Evolutionary conservation across 345 rosid genomes (phyloP), one percentile per base, ranked within the genome.

Genomic region (Gossypium arboreum): DNA sequence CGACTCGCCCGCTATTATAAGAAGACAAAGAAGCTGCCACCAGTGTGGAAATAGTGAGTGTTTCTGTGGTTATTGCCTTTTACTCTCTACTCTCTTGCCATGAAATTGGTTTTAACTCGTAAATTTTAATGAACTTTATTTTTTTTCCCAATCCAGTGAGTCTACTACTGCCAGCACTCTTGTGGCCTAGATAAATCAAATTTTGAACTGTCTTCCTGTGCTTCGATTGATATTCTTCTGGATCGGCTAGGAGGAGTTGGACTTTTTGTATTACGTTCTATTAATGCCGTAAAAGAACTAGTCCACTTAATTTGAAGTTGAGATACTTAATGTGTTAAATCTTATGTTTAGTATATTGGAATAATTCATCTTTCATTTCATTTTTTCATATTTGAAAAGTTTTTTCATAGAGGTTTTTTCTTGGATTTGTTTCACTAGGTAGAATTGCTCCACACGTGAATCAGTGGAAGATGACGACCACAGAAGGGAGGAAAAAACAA

Each of bases 21-120:
- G 92, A 94, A 92, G 85, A 94, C 94, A 39, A 92, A 89, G 92
- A 94, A 92, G 88, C 93, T 94, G 56, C 97, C 97, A 9, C 96
- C 97, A 0, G 96, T 94, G 73, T 94, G 97, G 97, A 94, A 94
- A 76, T 94, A 92, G 93, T 89, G 68, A 85, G 92, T 83, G 75
- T 0, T 13, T 17, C 7, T 8, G 10, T 62, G 20, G 20, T 57
- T 72, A 18, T 41, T 41, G 22, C 67, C 17, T 59, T 11, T 1
- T 24, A 34, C 7, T 5, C 15, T 68, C 52, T 57, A 29, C 45
- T 15, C 2, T 48, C 10, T 34, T 44, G 22, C 11, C 10, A 7
- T 8, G 17, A 4, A 13, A 27, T 22, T 71, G 20, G 45, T 39
- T 27, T 17, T 34, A 41, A 29, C 18, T 7, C 7, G 8, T 1